Percentiles rank a stretch among this genome's conserved stretches.
Evolutionary conservation across 163 green algal genomes (phyloP).

Genomic region (Chloromonas sp.): DNA sequence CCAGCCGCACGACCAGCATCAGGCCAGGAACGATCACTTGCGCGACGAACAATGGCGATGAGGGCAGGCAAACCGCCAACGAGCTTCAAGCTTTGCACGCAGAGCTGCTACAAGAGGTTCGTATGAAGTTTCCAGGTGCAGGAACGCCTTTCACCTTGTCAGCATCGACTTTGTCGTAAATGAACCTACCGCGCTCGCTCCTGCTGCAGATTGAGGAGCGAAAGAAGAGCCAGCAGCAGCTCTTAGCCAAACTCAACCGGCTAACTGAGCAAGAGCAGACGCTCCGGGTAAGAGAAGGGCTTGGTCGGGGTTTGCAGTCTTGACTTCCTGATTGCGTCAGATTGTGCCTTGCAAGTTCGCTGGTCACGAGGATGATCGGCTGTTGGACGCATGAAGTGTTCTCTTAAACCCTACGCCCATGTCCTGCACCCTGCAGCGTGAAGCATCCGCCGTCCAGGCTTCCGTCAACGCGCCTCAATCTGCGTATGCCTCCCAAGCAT

Average conservation of each 20-base stretch:
- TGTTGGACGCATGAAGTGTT: not conserved
- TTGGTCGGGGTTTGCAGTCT: too few species aligned
- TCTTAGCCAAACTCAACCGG: not conserved
- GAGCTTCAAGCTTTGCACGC: not conserved
- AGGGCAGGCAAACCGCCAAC: too few species aligned
- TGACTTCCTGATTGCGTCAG: too few species aligned
- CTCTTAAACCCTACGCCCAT: too few species aligned
- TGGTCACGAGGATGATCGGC: too few species aligned
- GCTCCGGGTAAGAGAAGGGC: not conserved
- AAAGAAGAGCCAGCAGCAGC: not conserved
- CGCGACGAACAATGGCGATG: too few species aligned
- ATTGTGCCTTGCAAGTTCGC: too few species aligned
- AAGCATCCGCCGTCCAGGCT: not conserved
- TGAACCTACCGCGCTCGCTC: not conserved
- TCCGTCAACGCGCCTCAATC: not conserved
- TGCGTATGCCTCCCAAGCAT: not conserved
- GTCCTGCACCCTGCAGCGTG: too few species aligned
- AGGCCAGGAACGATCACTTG: too few species aligned
- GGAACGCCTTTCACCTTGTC: too few species aligned
- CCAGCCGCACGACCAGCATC: too few species aligned
- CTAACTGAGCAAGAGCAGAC: not conserved
- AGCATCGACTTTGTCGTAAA: too few species aligned
- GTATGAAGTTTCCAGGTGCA: not conserved
- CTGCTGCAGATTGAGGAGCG: not conserved
- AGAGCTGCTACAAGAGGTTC: not conserved